These are phyloP conservation scores for Terana coerulea DNA, from an alignment of 768 basidiomycete species.

Conservation along the genomic window DNA sequence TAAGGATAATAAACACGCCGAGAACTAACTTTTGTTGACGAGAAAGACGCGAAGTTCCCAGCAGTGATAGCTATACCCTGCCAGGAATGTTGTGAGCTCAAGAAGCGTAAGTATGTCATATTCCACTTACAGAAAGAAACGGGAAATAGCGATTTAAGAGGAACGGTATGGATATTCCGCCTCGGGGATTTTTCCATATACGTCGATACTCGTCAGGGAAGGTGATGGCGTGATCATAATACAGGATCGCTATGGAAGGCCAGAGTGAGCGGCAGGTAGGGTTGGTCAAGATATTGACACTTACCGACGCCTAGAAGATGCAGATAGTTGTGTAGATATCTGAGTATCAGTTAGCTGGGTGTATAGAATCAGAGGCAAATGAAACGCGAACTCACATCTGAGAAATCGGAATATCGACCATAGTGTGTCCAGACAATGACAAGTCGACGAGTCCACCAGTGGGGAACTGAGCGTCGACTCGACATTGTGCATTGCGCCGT, in stretches of 20 bases:
- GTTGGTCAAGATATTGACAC: neutral
- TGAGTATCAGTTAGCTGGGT: neutral
- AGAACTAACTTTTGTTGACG: neutral
- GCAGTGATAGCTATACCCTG: neutral
- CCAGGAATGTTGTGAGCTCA: neutral
- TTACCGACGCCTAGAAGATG: neutral
- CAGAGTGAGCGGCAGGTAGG: neutral
- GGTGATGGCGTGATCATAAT: slow-evolving; percentile 8
- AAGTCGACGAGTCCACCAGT: neutral
- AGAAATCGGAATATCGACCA: neutral
- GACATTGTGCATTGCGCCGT: too few species aligned
- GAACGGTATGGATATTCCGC: slow-evolving; percentile 16
- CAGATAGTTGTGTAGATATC: neutral
- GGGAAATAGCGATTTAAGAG: slow-evolving; percentile 24
- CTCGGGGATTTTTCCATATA: slow-evolving; percentile 17
- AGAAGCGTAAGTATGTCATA: neutral
- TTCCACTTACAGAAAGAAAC: slow-evolving; percentile 1
- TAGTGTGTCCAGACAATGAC: neutral
- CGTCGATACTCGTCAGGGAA: slow-evolving; percentile 15
- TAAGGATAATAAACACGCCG: neutral
- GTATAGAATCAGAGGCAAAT: neutral
- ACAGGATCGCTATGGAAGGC: slow-evolving; percentile 1
- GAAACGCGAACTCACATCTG: neutral
- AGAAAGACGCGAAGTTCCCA: neutral
- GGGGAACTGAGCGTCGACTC: neutral